Evolutionary conservation across 768 basidiomycete species (phyloP), one percentile per base, ranked within the genome.

Genomic region (Galerina marginata): DNA sequence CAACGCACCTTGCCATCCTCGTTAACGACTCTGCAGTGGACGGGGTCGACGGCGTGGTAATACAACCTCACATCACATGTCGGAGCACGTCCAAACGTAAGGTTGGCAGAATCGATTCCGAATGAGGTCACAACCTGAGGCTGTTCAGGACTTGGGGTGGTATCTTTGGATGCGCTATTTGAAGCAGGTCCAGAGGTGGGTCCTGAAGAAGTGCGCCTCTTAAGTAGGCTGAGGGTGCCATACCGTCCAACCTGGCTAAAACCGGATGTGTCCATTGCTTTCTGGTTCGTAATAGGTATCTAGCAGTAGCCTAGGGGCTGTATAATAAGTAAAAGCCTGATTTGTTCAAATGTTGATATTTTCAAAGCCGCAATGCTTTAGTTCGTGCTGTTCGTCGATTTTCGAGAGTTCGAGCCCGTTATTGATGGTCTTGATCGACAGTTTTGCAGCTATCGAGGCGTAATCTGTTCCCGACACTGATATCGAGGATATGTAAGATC

Each of bases 11-110:
- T 89, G 48, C 80, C 79, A 23, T 89, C 86, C 56, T 88, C 81
- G 67, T 92, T 90, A 10, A 86, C 72, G 43, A 92, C 80, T 66
- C 85, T 88, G 63, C 87, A 88, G 66, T 92, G 91, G 0, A 90
- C 61, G 3, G 81, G 75, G 42, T 82, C 85, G 54, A 92, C 83
- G 44, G 83, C 80, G 1, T 81, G 74, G 68, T 91, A 92, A 71
- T 91, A 92, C 39, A 92, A 75, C 43, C 91, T 77, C 16, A 92
- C 85, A 61, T 85, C 81, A 69, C 90, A 91, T 0, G 72, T 70
- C 0, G 80, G 80, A 67, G 88, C 86, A 59, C 88, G 81, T 47
- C 91, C 90, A 72, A 92, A 86, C 0, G 90, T 88, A 52, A 91
- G 76, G 53, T 83, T 77, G 20, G 85, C 81, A 4, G 85, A 79